Conservation (phyloP, 805 yeast genomes). For the Ogataea nitratoaversa region DNA sequence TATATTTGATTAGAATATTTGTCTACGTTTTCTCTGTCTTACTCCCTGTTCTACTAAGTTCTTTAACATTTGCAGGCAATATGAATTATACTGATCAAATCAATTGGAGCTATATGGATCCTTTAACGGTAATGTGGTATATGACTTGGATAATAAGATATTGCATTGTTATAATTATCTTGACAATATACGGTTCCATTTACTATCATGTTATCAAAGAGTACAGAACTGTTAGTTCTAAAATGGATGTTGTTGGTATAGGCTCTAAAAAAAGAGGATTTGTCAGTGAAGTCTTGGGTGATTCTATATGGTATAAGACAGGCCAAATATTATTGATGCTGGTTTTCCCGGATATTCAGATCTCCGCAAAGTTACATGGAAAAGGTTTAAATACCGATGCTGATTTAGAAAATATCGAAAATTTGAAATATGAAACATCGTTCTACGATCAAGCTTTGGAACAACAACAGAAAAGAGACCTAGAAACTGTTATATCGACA, state of each 20-base stretch:
- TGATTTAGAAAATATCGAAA: slow-evolving; percentile 25
- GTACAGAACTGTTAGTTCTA: slow-evolving; percentile 50
- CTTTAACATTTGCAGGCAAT: slow-evolving; percentile 58
- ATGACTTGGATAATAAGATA: slow-evolving; percentile 83
- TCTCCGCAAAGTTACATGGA: slow-evolving; percentile 28
- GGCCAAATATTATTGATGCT: slow-evolving; percentile 25
- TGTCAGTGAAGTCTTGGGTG: slow-evolving; percentile 22
- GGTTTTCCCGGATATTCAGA: slow-evolving; percentile 30
- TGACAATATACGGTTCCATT: slow-evolving; percentile 62
- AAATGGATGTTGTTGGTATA: slow-evolving; percentile 19
- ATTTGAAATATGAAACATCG: slow-evolving; percentile 12
- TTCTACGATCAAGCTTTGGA: slow-evolving; percentile 1
- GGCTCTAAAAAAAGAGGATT: slow-evolving; percentile 9
- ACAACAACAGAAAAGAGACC: slow-evolving; percentile 1
- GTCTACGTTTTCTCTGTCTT: slow-evolving; percentile 57
- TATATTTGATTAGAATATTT: slow-evolving; percentile 51
- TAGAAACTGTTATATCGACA: slow-evolving; percentile 3
- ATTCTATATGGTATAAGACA: slow-evolving; percentile 29
- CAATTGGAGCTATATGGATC: slow-evolving; percentile 73
- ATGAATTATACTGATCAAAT: slow-evolving; percentile 59
- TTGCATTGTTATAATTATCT: slow-evolving; percentile 55
- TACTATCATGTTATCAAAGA: slow-evolving; percentile 69
- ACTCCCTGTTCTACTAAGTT: slow-evolving; percentile 64
- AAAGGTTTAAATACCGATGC: slow-evolving; percentile 22
- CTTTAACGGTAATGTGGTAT: slow-evolving; percentile 70